Evolutionary conservation across 257 asterid species (phyloP), one percentile per base, ranked within the genome.

Genomic region (Scutellaria galericulata): DNA sequence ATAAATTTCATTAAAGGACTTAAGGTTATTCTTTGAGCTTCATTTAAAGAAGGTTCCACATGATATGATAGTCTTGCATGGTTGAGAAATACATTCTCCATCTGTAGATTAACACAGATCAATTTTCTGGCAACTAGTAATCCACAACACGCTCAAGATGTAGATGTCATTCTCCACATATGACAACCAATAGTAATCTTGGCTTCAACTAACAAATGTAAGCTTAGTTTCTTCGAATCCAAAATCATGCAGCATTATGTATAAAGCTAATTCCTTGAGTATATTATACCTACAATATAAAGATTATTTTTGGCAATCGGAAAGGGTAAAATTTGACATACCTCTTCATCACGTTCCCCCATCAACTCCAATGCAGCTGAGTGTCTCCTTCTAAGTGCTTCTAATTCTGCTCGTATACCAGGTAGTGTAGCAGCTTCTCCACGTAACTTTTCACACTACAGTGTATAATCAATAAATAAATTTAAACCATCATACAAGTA

Each of bases 301-400:
- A 61, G 2, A 63, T 67, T 44, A 66, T 7, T 47, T 35, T 47
- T 20, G 62, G 79, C 63, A 53, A 62, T 40, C 56, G 42, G 58
- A 40, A 60, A 52, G 18, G 27, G 24, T 42, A 52, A 64, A 44
- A 47, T 40, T 5, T 50, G 61, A 75, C 41, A 62, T 90, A 95
- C 99, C 98, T 95, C 98, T 75, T 95, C 99, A 81, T 95, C 99
- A 22, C 97, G 97, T 85, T 95, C 99, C 41, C 98, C 99, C 99
- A 95, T 95, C 86, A 95, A 84, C 81, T 95, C 99, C 64, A 95
- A 83, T 40, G 99, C 99, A 7, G 99, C 93, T 2, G 97, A 87
- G 80, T 95, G 99, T 78, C 99, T 87, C 78, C 96, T 76, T 77
- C 99, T 86, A 41, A 95, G 88, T 68, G 98, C 95, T 74, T 92